Conservation (phyloP, 2,329 filamentous ascomycete genomes). For the Colletotrichum graminicola region DNA sequence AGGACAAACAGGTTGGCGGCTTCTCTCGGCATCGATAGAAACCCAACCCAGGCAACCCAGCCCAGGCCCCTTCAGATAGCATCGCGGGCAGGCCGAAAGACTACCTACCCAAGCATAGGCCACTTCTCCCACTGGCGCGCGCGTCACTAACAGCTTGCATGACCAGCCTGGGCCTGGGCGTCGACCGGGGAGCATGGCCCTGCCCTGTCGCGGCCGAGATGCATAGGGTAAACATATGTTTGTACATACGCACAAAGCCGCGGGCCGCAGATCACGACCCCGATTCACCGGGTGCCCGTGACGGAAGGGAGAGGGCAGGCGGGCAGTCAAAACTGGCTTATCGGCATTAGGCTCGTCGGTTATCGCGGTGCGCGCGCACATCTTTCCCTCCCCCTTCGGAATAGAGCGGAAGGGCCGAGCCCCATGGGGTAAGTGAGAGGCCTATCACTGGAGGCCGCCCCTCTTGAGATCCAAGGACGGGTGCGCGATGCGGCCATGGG, state of each 20-base stretch:
- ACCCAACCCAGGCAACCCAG: not conserved
- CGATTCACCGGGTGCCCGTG: not conserved
- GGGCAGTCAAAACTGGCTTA: constrained; percentile 38
- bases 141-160: constrained; percentile 20
- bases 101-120: constrained; percentile 5
- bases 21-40: not conserved
- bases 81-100: not conserved
- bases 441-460: constrained; percentile 25
- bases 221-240: not conserved
- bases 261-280: not conserved
- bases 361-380: constrained; percentile 24
- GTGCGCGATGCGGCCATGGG: constrained; percentile 20
- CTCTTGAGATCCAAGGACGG: not conserved
- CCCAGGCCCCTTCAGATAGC: no score
- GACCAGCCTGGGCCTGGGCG: constrained; percentile 27
- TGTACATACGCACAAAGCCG: not conserved
- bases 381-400: constrained; percentile 12
- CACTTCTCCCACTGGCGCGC: constrained; percentile 24
- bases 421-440: constrained; percentile 39
- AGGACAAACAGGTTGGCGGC: not conserved
- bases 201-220: not conserved
- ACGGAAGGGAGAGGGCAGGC: not conserved
- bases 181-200: constrained; percentile 3
- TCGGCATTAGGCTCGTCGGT: constrained; percentile 24
- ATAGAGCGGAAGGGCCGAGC: constrained; percentile 37